Conservation (phyloP, 192 early-diverging fungal genomes). For the Lunasporangiospora selenospora region DNA sequence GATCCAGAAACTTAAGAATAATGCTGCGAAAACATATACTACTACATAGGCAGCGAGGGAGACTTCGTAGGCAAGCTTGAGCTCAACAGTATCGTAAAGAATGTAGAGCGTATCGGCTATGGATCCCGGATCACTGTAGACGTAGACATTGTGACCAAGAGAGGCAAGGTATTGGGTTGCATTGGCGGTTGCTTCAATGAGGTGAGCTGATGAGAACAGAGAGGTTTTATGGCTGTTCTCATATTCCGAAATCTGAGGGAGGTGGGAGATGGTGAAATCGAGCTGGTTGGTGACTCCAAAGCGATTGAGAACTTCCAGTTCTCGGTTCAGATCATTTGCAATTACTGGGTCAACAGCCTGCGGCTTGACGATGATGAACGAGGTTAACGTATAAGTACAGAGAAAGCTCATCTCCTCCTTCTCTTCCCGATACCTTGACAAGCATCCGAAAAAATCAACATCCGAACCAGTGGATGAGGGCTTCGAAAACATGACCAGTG, state of each 20-base stretch:
- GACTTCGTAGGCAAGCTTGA: conserved; percentile 10
- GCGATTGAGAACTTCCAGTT: neutral
- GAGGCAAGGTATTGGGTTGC: neutral
- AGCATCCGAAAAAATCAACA: neutral
- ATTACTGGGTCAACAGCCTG: conserved; percentile 1
- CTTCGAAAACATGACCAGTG: neutral
- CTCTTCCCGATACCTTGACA: neutral
- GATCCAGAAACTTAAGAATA: neutral
- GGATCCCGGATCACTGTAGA: neutral
- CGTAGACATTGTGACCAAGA: conserved; percentile 3
- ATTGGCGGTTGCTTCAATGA: neutral
- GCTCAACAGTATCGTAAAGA: conserved; percentile 3
- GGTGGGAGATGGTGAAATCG: conserved; percentile 2
- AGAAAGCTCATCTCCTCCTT: neutral
- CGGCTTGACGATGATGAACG: neutral
- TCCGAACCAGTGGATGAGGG: neutral
- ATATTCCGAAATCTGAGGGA: neutral
- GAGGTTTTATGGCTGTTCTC: too few relatives aligned
- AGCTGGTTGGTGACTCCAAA: neutral
- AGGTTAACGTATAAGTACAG: neutral
- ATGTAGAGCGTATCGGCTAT: neutral
- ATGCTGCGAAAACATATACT: neutral
- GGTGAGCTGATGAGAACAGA: neutral
- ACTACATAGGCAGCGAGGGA: neutral
- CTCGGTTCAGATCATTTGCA: neutral